Percentiles rank a stretch among this genome's conserved stretches.
These are phyloP conservation scores for Plenodomus tracheiphilus DNA, from an alignment of 2,329 filamentous ascomycete genomes.

Conservation along the genomic window DNA sequence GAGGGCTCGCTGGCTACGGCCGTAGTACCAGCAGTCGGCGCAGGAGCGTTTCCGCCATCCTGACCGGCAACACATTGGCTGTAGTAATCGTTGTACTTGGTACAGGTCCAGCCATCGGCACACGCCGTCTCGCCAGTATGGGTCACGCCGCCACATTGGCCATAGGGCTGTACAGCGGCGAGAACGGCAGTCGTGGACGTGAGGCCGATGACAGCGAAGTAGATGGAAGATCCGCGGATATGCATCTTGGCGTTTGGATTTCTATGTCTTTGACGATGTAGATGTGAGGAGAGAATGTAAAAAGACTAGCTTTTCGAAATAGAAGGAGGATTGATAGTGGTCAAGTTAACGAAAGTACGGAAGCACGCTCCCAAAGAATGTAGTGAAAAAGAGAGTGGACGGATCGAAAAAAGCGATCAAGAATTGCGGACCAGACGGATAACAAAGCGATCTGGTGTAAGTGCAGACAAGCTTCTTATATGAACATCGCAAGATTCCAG, in stretches of 20 bases:
- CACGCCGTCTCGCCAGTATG: slow-evolving; percentile 48
- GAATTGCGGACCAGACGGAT: background rate
- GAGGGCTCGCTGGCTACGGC: slow-evolving; percentile 5
- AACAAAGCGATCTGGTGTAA: background rate
- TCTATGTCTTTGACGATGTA: background rate
- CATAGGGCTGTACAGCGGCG: slow-evolving; percentile 39
- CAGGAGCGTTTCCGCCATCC: slow-evolving; percentile 2
- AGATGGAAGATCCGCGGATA: slow-evolving; percentile 23
- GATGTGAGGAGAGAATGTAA: background rate
- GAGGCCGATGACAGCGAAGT: slow-evolving; percentile 32
- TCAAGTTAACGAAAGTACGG: slow-evolving; percentile 15
- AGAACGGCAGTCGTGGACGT: slow-evolving; percentile 33
- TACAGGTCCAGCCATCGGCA: slow-evolving; percentile 45
- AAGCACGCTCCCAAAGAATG: slow-evolving; percentile 20
- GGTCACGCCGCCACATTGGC: slow-evolving; percentile 51
- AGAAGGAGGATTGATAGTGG: slow-evolving; percentile 1
- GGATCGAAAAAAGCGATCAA: slow-evolving; percentile 6
- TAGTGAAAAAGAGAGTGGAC: slow-evolving; percentile 8
- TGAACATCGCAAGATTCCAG: background rate
- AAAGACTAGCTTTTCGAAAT: slow-evolving; percentile 18
- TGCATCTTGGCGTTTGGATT: slow-evolving; percentile 15
- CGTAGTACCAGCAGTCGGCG: slow-evolving; percentile 4
- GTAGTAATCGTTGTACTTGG: slow-evolving; percentile 51
- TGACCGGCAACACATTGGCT: slow-evolving; percentile 45
- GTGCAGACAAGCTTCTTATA: background rate